Conservation (phyloP, 176 grass and related monocot species). For the Triticum timopheevii region DNA sequence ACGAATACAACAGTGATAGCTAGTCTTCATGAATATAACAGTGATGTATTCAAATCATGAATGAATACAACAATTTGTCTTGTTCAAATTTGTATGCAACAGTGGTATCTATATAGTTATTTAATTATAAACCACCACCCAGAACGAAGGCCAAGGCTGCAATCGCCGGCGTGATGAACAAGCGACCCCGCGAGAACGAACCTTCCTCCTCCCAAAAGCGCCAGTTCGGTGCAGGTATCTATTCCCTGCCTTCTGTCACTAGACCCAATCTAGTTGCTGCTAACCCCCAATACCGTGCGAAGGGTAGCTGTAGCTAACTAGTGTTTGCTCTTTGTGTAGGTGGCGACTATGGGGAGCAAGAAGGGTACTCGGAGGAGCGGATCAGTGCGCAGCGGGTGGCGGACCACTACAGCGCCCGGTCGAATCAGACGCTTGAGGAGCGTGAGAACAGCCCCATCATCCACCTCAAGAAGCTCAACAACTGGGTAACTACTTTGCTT, state of each 20-base stretch:
- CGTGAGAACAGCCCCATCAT: constrained; percentile 96
- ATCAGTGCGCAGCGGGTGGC: constrained; percentile 58
- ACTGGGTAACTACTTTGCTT: constrained; percentile 58
- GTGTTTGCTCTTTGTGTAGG: constrained; percentile 6
- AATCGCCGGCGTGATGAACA: constrained; percentile 38
- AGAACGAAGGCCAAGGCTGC: not conserved
- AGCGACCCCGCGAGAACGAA: constrained; percentile 46
- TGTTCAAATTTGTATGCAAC: not conserved
- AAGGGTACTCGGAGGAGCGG: constrained; percentile 45
- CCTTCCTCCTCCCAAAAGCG: constrained; percentile 44
- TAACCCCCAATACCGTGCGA: not conserved
- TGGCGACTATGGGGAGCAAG: constrained; percentile 22
- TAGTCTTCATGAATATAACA: not conserved
- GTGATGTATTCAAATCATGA: no score
- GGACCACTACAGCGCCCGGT: constrained; percentile 95
- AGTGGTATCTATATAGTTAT: not conserved
- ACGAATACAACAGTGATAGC: not conserved
- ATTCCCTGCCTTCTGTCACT: not conserved
- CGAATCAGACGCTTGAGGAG: constrained; percentile 98
- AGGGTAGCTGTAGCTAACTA: constrained; percentile 28
- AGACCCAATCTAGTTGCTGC: not conserved
- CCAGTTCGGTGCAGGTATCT: constrained; percentile 39
- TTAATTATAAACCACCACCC: not conserved
- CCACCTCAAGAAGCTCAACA: constrained; percentile 98
- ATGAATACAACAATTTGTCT: not conserved